Evolutionary conservation across 2,329 filamentous ascomycete species (phyloP).

Genomic region (Beauveria australis): DNA sequence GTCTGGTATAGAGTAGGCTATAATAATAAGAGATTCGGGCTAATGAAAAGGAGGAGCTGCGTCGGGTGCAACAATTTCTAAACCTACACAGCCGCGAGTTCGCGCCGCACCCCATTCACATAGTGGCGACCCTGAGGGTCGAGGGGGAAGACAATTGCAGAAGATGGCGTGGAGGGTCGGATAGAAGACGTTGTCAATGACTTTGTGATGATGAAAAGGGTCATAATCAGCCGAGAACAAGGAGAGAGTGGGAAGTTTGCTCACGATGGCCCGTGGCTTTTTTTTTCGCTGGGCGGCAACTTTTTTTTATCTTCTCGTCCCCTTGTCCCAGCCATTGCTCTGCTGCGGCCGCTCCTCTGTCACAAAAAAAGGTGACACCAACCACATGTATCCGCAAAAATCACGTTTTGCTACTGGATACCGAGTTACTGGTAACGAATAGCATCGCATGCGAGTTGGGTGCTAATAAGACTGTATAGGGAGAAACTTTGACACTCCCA

Average conservation of each 20-base stretch:
- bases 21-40: neutral
- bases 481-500: neutral
- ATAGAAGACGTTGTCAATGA: neutral
- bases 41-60: neutral
- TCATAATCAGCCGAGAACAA: neutral
- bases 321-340: neutral
- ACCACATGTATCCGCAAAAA: neutral
- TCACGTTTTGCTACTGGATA: neutral
- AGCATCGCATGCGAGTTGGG: neutral
- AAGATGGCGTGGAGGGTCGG: neutral
- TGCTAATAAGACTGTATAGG: slow-evolving; percentile 7
- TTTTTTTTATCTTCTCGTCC: neutral
- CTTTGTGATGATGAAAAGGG: neutral
- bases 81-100: neutral
- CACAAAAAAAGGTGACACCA: neutral
- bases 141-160: neutral
- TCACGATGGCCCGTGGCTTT: neutral
- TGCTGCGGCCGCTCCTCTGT: neutral
- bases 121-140: neutral
- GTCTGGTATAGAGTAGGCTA: neutral
- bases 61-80: neutral
- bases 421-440: slow-evolving; percentile 1
- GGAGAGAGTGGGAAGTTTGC: neutral
- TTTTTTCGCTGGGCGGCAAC: neutral
- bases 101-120: neutral